Evolutionary conservation across 129 eudicot species (phyloP).

Genomic region (Silybum marianum): DNA sequence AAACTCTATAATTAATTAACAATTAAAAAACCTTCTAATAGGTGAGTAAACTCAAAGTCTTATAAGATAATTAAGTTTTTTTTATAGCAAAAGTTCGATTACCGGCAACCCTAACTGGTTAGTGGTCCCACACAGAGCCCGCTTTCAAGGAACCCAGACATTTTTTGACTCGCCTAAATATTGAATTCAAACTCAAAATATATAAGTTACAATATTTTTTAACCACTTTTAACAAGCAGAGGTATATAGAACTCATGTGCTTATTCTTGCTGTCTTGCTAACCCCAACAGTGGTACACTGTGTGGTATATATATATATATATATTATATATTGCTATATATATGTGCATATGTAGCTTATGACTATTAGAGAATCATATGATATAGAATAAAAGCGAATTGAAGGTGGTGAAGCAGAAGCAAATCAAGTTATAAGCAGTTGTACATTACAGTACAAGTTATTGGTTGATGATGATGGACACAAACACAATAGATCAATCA

Average conservation of each 20-base stretch:
- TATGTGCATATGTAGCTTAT: conserved; percentile 21
- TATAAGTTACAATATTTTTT: not conserved
- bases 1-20: not conserved
- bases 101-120: no score
- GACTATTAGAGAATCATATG: conserved; percentile 42
- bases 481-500: conserved; percentile 52
- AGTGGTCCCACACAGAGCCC: no score
- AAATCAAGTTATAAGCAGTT: conserved; percentile 6
- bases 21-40: no score
- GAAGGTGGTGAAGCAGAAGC: conserved; percentile 54
- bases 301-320: conserved; percentile 8
- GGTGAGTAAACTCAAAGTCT: not conserved
- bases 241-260: not conserved
- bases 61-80: not conserved
- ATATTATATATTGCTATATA: conserved; percentile 8
- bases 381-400: conserved; percentile 18
- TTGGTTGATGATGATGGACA: conserved; percentile 48
- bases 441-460: conserved; percentile 19
- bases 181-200: conserved; percentile 8
- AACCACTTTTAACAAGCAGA: conserved; percentile 15
- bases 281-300: conserved; percentile 21
- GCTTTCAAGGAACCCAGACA: no score
- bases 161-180: not conserved
- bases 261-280: conserved; percentile 11
- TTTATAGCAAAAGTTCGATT: no score